Base-by-base conservation (phyloP, 345 rosid genomes). In the Hibiscus mutabilis region DNA sequence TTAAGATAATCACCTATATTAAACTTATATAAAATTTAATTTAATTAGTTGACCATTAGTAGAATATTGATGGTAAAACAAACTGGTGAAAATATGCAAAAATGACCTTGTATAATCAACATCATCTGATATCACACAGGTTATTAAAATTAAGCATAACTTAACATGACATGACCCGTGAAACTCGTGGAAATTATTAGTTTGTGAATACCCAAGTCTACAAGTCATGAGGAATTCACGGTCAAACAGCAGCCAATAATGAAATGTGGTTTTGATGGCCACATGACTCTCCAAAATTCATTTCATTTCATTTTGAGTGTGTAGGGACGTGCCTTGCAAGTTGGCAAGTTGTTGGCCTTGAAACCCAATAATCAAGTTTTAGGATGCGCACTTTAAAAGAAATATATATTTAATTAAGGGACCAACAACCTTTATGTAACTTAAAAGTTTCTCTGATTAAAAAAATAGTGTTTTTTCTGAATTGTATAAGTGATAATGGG, bases 151-250 rank as follows among this genome's bases (percentile, higher is more conserved):
- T 14, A 47, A 47, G 52, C 15, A 6, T 14, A 44, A 18, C 16
- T 18, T 18, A 63, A 40, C 15, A 12, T 63, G 13, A 12, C 56
- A 66, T 66, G 13, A 12, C 56, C 46, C 46, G 69, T 66, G 69
- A 66, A 44, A 66, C 69, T 46, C 3, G 56, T 66, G 56, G 56
- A 37, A 66, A 46, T 46, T 66, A 66, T 66, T 44, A 44, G 24
- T 66, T 66, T 44, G 56, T 7, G 14, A 24, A 44, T 0, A 42
- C 53, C 19, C 5, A 21, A 53, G 13, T 13, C 31, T 22, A 44
- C 4, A 47, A 42, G 49, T 4, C 15, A 62, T 6, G 11, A 19
- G 0, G 18, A 55, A 11, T 55, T 35, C 8, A 18, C 68, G 42
- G 68, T 64, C 68, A 42, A 40, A 2, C 29, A 13, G 9, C 27